Base-by-base conservation (phyloP, 176 grass and related monocot genomes). In the Poa pratensis region DNA sequence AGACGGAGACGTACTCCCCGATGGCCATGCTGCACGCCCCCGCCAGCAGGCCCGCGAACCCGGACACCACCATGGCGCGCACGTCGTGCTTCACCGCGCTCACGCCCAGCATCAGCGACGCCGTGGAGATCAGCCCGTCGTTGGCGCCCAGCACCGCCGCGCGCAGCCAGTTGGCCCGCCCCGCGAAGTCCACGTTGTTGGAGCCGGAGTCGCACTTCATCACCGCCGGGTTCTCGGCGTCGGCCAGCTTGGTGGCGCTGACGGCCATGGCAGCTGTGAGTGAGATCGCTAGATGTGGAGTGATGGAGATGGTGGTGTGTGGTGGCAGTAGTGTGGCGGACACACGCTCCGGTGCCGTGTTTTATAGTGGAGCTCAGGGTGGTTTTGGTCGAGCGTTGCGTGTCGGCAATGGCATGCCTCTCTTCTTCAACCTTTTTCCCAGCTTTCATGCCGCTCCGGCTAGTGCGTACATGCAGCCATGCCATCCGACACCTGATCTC, bases 1-100 rank as follows among this genome's bases (percentile, higher is more conserved):
- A 89, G 16, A 94, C 92, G 5, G 92, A 94, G 18, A 94, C 92
- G 87, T 92, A 94, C 87, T 94, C 92, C 7, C 92, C 92, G 81
- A 92, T 90, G 50, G 90, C 92, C 92, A 94, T 94, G 89, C 87
- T 89, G 87, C 76, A 91, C 0, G 89, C 92, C 54, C 92, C 92
- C 0, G 92, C 92, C 55, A 94, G 79, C 18, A 94, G 87, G 0
- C 92, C 92, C 19, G 92, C 92, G 87, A 94, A 87, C 14, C 92
- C 92, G 28, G 90, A 89, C 65, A 94, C 35, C 40, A 94, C 75
- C 87, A 94, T 92, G 72, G 75, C 86, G 13, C 81, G 85, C 0
- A 62, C 78, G n/a, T 89, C 89, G 9, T 77, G 73, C 77, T 92
- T 92, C 22, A 92, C 85, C 10, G 92, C 92, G 73, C 92, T 90